A percentile compares a stretch with the other conserved stretches of the same genome.
These are phyloP conservation scores for Gracilaria gracilis DNA, from an alignment of 23 red algal species.

Conservation along the genomic window DNA sequence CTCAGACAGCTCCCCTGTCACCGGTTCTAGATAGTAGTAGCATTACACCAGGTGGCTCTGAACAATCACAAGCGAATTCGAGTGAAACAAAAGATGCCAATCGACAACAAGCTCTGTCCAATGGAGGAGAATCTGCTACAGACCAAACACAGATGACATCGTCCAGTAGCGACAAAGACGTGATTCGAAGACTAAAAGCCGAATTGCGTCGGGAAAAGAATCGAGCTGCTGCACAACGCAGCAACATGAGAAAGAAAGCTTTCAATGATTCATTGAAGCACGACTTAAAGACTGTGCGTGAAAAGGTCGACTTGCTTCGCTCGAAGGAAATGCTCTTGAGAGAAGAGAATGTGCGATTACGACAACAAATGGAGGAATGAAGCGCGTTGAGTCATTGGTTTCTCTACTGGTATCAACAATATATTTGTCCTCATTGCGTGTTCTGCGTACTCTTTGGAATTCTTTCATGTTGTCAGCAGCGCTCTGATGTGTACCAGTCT, in stretches of 20 bases:
- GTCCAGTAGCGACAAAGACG: slow-evolving; percentile 1
- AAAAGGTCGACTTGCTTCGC: slow-evolving; percentile 29
- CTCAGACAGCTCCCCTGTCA: neutral
- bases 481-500: no score
- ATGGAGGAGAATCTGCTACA: neutral
- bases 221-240: slow-evolving; percentile 22
- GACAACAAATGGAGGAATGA: neutral
- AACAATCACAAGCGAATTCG: slow-evolving; percentile 1
- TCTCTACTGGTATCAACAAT: neutral
- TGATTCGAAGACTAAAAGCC: slow-evolving; percentile 10
- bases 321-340: slow-evolving; percentile 41
- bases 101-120: neutral
- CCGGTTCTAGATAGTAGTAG: neutral
- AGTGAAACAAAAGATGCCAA: no score
- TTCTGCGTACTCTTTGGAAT: no score
- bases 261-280: slow-evolving; percentile 27
- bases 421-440: no score
- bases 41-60: neutral
- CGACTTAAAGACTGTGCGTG: slow-evolving; percentile 12
- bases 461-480: no score
- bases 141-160: neutral
- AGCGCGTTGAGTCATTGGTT: neutral
- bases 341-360: slow-evolving; percentile 22
- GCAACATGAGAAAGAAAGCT: slow-evolving; percentile 46
- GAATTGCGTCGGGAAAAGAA: slow-evolving; percentile 30